Evolutionary conservation across 2,329 filamentous ascomycete species (phyloP), one percentile per base, ranked within the genome.

Genomic region (Fonsecaea nubica): DNA sequence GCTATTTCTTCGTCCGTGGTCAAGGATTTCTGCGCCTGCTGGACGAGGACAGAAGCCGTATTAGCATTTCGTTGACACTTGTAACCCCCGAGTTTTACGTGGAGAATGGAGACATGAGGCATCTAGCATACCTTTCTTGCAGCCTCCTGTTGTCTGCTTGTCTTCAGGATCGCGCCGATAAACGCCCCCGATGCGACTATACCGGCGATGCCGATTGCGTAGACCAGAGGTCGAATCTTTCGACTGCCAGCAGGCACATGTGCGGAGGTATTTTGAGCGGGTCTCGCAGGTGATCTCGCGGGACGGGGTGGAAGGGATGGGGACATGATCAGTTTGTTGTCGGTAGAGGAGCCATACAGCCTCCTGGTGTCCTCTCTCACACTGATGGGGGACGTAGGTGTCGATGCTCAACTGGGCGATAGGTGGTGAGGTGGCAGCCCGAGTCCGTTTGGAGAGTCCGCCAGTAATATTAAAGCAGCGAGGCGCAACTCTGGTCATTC

Each of bases 101-200:
- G 6, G 8, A 21, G 36, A 6, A 21, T 13, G 36, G 15, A 13
- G 13, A 15, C 5, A 30, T 13, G 21, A 30, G 25, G 45, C 8
- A 50, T 50, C 45, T 50, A 21, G 5, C 36, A 15, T 33, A 65
- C 62, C 61, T 58, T 64, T 54, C 58, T 50, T 45, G 58, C 62
- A 18, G 40, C 32, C 59, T 65, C 40, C 15, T 65, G 53, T 45
- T 66, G 58, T 53, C 61, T 54, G 35, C 38, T 61, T 9, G 54
- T 70, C 62, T 66, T 69, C 32, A 69, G 38, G 35, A 66, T 65
- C 2, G 69, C 69, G 4, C 69, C 69, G 35, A 67, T 68, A 45
- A 69, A 52, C 2, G 67, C 69, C 13, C 69, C 69, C 1, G 61
- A 66, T n/a, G 58, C 65, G 4, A 65, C 67, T 62, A 69, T 71